Evolutionary conservation across 108 stramenopile species (phyloP).

Genomic region (Pseudonitzschia pungens): DNA sequence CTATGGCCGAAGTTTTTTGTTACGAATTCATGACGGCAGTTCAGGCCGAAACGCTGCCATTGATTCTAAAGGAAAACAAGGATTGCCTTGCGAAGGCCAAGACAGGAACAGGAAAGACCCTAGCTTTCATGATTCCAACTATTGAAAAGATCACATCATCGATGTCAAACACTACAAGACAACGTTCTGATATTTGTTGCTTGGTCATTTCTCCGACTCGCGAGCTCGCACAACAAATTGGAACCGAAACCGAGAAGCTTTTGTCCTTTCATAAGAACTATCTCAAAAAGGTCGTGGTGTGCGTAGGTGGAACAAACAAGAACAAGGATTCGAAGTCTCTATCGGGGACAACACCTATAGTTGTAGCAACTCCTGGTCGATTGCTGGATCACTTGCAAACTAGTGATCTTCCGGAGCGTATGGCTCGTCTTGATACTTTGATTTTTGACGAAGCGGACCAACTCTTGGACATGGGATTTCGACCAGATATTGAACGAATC

Average conservation of each 20-base stretch:
- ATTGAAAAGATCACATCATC: conserved; percentile 66
- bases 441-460: conserved; percentile 63
- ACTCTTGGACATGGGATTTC: conserved; percentile 93
- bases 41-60: conserved; percentile 68
- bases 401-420: conserved; percentile 47
- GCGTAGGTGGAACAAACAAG: conserved; percentile 80
- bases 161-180: conserved; percentile 33
- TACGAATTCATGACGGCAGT: conserved; percentile 83
- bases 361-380: conserved; percentile 93
- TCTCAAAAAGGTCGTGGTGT: conserved; percentile 66
- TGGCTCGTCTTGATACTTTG: conserved; percentile 34
- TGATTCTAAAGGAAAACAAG: conserved; percentile 34
- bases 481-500: conserved; percentile 78
- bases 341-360: conserved; percentile 48
- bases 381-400: conserved; percentile 92
- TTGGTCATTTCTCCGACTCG: conserved; percentile 91
- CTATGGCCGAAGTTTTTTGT: conserved; percentile 62
- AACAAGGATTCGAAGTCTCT: conserved; percentile 74
- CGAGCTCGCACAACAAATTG: conserved; percentile 89
- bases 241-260: conserved; percentile 56
- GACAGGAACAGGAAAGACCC: conserved; percentile 90
- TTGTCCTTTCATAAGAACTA: conserved; percentile 49
- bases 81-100: conserved; percentile 75
- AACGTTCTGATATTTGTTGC: conserved; percentile 54
- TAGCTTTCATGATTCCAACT: conserved; percentile 87